A percentile compares a stretch with the other conserved stretches of the same genome.
Conservation (phyloP, 1,284 basidiomycete genomes). For the Papiliotrema nemorosa region DNA sequence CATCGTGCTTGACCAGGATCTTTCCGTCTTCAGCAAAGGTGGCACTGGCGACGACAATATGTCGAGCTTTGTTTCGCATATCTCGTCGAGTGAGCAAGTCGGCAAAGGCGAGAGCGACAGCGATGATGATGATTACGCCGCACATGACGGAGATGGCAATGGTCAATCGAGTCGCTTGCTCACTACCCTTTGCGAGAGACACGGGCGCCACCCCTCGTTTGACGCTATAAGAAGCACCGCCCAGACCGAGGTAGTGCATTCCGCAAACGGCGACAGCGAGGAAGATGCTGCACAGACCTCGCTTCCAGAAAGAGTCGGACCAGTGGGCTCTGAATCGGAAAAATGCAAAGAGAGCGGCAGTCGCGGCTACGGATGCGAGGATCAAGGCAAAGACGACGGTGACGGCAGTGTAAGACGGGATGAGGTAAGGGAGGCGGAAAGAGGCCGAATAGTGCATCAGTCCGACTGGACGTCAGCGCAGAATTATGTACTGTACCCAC, state of each 20-base stretch:
- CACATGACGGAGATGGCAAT: constrained; percentile 54
- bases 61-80: constrained; percentile 48
- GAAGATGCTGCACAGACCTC: constrained; percentile 47
- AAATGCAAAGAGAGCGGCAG: constrained; percentile 51
- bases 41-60: constrained; percentile 53
- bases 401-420: constrained; percentile 38
- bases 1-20: constrained; percentile 53
- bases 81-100: constrained; percentile 48
- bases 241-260: constrained; percentile 55
- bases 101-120: constrained; percentile 46
- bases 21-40: constrained; percentile 53
- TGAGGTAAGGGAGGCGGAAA: constrained; percentile 47
- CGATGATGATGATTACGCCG: constrained; percentile 50
- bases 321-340: constrained; percentile 53
- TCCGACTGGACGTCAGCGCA: constrained; percentile 31
- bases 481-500: constrained; percentile 53
- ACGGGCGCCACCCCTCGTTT: constrained; percentile 22
- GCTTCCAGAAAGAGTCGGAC: constrained; percentile 54
- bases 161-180: constrained; percentile 45
- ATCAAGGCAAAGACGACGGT: constrained; percentile 52
- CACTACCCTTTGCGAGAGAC: constrained; percentile 21
- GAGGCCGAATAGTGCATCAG: constrained; percentile 54
- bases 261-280: constrained; percentile 52
- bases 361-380: constrained; percentile 52
- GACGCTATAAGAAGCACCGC: constrained; percentile 50